phyloP scores from a whole-genome alignment of 2,329 filamentous ascomycete species.

The Colletotrichum sp. region DNA sequence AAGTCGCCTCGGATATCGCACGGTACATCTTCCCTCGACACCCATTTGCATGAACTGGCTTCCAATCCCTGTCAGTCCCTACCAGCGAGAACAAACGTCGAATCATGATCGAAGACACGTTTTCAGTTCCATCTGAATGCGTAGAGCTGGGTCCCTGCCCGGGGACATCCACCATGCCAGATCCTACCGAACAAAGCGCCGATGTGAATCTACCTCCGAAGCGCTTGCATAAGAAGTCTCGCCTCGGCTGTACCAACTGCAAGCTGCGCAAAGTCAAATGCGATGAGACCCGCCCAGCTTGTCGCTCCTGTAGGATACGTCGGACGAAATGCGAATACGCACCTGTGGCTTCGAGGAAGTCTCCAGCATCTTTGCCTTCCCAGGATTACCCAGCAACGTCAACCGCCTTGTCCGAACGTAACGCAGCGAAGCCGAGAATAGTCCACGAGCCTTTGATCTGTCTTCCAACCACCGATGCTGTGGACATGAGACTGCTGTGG shows the following conservation, averaged over 20 bases:
- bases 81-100: neutral
- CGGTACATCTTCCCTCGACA: neutral
- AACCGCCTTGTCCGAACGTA: neutral
- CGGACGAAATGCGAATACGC: neutral
- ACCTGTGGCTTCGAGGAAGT: neutral
- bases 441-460: neutral
- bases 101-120: neutral
- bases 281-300: conserved; percentile 26
- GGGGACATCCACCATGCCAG: neutral
- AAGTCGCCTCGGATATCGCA: neutral
- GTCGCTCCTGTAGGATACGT: conserved; percentile 2
- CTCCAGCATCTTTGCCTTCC: neutral
- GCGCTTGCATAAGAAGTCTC: neutral
- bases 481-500: neutral
- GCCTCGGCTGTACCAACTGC: conserved; percentile 8
- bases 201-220: neutral
- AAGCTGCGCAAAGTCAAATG: conserved; percentile 31
- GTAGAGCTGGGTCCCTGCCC: neutral
- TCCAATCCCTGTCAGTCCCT: neutral
- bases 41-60: neutral
- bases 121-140: neutral
- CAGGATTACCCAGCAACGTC: neutral
- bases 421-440: neutral
- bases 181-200: neutral
- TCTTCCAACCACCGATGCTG: neutral